Base-by-base conservation (phyloP, 805 yeast species). In the Candida xiaguanensis region DNA sequence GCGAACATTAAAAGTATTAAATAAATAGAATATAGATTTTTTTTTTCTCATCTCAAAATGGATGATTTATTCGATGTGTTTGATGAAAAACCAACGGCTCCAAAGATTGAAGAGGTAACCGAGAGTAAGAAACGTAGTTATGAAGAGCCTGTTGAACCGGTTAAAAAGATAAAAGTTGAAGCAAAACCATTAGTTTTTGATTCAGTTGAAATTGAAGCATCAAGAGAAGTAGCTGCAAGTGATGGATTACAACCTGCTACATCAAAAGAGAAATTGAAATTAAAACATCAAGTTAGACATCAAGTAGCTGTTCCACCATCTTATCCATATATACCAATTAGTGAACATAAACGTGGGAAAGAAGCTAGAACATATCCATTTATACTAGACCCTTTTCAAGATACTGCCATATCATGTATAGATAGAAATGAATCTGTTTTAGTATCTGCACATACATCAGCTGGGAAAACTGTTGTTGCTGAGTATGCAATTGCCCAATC, bases 401-500 rank as follows among this genome's bases (percentile, higher is more conserved):
- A 93, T 51, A 90, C 96, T 14, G 85, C 98, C 12, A 83, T 93
- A 46, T 89, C 96, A 8, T 91, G 98, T 65, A 93, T 93, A 47
- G 98, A 93, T 60, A 75, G 98, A 56, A 78, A 81, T 50, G 98
- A 91, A 64, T 84, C 95, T 1, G 99, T 93, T 17, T 72, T 93
- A 50, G 99, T 93, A 4, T 89, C 97, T 24, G 99, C 99, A 8
- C 98, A 89, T 55, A 90, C 97, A 0, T 89, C 96, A 36, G 97
- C 97, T 8, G 97, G 97, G 67, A 90, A 90, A 57, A 90, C 97
- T 0, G 97, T 90, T 34, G 97, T 90, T 30, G 97, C 97, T 1
- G 97, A 90, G 59, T 90, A 90, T 54, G 96, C 97, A 19, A 90
- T 90, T 61, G 97, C 97, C 1, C 96, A 88, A 62, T 85, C 95